These are phyloP conservation scores for Pyrenochaeta sp. DNA, from an alignment of 2,329 filamentous ascomycete genomes.

Conservation along the genomic window DNA sequence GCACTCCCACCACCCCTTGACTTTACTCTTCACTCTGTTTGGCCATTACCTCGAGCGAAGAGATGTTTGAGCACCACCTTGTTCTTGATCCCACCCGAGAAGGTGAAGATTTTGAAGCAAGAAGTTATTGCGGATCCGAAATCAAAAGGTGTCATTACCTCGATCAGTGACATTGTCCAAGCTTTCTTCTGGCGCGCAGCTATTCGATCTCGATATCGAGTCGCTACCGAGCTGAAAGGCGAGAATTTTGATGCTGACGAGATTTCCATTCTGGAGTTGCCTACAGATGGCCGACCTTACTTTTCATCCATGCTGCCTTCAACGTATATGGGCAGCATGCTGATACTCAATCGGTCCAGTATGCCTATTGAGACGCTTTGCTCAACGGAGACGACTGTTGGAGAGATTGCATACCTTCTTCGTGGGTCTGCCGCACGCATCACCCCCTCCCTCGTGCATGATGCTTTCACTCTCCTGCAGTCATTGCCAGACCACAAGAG, in stretches of 20 bases:
- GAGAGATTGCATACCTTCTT: slow-evolving; percentile 25
- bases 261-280: slow-evolving; percentile 39
- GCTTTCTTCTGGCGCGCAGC: slow-evolving; percentile 52
- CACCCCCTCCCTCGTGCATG: slow-evolving; percentile 32
- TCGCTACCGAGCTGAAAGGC: slow-evolving; percentile 31
- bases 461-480: slow-evolving; percentile 34
- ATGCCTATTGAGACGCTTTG: slow-evolving; percentile 32
- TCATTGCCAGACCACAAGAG: slow-evolving; percentile 23
- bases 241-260: slow-evolving; percentile 14
- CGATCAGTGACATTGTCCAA: slow-evolving; percentile 51
- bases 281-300: slow-evolving; percentile 40
- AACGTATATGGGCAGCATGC: slow-evolving; percentile 39
- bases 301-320: slow-evolving; percentile 33
- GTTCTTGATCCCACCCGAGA: slow-evolving; percentile 44
- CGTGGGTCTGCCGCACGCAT: slow-evolving; percentile 29
- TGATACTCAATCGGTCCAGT: slow-evolving; percentile 32
- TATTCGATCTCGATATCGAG: slow-evolving; percentile 45
- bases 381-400: slow-evolving; percentile 27
- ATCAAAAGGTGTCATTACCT: slow-evolving; percentile 32
- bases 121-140: slow-evolving; percentile 31
- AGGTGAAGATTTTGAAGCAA: slow-evolving; percentile 35
- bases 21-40: slow-evolving; percentile 35
- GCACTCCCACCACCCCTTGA: slow-evolving; percentile 22
- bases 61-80: slow-evolving; percentile 36
- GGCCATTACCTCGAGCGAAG: slow-evolving; percentile 40